Conservation (phyloP, 495 filamentous ascomycete species). For the Hypoxylon fuscum region DNA sequence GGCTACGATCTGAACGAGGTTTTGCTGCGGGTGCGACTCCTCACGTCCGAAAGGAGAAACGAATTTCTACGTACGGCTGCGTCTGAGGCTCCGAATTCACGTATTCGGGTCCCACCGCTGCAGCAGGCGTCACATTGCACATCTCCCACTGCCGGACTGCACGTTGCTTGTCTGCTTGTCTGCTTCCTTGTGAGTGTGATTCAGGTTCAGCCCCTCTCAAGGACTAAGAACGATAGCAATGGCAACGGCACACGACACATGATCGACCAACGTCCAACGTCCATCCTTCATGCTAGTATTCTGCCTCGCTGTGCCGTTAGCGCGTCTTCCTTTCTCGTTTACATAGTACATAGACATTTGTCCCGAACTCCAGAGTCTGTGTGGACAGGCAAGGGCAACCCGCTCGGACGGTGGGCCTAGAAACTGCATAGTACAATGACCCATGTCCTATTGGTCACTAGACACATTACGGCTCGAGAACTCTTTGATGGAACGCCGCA, state of each 20-base stretch:
- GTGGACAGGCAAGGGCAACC: background rate
- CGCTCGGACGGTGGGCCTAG: background rate
- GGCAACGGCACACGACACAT: background rate
- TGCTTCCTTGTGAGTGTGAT: constrained; percentile 4
- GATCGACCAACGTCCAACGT: constrained; percentile 1
- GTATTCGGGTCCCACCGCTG: constrained; percentile 10
- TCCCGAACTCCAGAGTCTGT: background rate
- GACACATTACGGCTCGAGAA: background rate
- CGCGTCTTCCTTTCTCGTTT: constrained; percentile 2
- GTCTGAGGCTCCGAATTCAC: constrained; percentile 28
- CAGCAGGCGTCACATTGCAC: background rate
- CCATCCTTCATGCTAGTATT: background rate
- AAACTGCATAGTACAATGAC: background rate
- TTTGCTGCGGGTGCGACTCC: constrained; percentile 1
- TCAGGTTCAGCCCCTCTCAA: background rate
- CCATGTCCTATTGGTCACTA: background rate
- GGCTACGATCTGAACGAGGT: constrained; percentile 11
- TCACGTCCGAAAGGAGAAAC: constrained; percentile 13
- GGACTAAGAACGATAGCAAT: background rate
- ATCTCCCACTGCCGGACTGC: background rate
- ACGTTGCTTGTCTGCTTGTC: background rate
- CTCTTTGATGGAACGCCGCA: background rate
- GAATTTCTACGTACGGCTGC: background rate
- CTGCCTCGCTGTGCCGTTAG: background rate
- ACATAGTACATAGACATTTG: background rate